Percentiles rank a stretch among this genome's conserved stretches.
phyloP scores from a whole-genome alignment of 371 early-diverging fungal genomes.

The Globomyces sp. region DNA sequence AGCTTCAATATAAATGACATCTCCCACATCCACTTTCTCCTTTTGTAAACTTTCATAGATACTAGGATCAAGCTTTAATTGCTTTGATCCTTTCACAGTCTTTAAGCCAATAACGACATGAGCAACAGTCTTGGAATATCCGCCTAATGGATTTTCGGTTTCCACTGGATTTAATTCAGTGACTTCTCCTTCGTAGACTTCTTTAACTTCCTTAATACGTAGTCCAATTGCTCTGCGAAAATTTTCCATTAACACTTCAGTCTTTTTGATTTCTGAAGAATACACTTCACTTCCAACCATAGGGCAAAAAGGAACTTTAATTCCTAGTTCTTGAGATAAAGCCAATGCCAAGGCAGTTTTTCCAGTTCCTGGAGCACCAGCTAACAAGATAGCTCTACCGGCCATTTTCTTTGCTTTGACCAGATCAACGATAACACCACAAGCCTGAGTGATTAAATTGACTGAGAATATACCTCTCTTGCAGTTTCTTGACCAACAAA shows the following conservation, averaged over 20 bases:
- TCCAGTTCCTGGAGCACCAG: constrained; percentile 98
- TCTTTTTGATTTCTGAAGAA: constrained; percentile 97
- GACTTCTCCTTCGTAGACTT: constrained; percentile 99
- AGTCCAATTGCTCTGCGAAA: constrained; percentile 96
- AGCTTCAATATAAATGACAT: constrained; percentile 98
- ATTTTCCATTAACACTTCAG: constrained; percentile 98
- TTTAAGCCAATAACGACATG: constrained; percentile 96
- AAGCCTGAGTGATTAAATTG: constrained; percentile 57
- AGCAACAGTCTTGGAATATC: constrained; percentile 92
- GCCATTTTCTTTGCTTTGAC: constrained; percentile 96
- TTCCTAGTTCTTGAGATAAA: constrained; percentile 93
- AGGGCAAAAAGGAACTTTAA: constrained; percentile 97
- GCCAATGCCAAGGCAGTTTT: constrained; percentile 83
- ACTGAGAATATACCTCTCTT: constrained; percentile 68
- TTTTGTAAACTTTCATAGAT: constrained; percentile 96
- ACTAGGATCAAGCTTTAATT: constrained; percentile 94
- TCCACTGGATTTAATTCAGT: constrained; percentile 95
- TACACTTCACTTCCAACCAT: constrained; percentile 98
- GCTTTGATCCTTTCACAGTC: constrained; percentile 98
- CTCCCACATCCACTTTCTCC: constrained; percentile 95
- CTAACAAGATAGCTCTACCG: constrained; percentile 92
- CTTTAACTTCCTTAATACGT: constrained; percentile 96
- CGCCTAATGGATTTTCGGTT: constrained; percentile 89
- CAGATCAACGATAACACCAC: constrained; percentile 91
- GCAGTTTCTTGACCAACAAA: constrained; percentile 97